Evolutionary conservation across 83 land plant species (phyloP).

Genomic region (Thuja plicata): DNA sequence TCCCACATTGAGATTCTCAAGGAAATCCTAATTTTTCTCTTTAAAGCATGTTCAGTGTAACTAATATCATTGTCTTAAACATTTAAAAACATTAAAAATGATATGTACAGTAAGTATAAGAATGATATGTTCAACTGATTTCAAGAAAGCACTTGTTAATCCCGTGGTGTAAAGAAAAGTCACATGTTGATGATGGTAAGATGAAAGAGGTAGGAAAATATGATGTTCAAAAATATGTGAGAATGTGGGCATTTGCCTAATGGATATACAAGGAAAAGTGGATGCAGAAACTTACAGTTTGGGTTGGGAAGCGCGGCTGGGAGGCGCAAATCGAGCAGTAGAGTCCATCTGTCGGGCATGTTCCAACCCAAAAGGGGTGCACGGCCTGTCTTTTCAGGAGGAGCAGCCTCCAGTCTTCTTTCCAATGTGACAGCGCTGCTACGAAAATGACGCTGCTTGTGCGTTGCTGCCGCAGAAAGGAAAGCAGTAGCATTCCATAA

Average conservation of each 20-base stretch:
- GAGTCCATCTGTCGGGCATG: neutral
- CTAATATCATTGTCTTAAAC: too few species aligned
- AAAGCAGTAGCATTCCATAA: neutral
- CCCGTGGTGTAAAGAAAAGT: too few species aligned
- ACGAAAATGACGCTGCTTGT: neutral
- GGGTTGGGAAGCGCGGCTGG: neutral
- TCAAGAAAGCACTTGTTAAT: neutral
- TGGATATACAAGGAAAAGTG: neutral
- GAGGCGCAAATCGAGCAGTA: neutral
- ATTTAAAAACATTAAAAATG: too few species aligned
- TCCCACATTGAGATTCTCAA: too few species aligned
- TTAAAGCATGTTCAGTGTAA: too few species aligned
- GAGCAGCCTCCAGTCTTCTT: neutral
- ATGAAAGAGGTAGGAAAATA: neutral
- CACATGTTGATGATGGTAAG: too few species aligned
- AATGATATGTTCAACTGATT: neutral
- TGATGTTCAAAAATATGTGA: neutral
- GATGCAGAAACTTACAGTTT: constrained; percentile 9
- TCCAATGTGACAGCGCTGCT: neutral
- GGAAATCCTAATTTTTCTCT: too few species aligned
- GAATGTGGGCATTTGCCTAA: neutral
- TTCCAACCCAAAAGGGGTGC: constrained; percentile 12
- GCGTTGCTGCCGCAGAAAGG: neutral
- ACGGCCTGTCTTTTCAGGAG: neutral
- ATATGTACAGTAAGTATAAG: too few species aligned